Evolutionary conservation across 2,329 filamentous ascomycete species (phyloP).

Genomic region (Sporothrix inflata): DNA sequence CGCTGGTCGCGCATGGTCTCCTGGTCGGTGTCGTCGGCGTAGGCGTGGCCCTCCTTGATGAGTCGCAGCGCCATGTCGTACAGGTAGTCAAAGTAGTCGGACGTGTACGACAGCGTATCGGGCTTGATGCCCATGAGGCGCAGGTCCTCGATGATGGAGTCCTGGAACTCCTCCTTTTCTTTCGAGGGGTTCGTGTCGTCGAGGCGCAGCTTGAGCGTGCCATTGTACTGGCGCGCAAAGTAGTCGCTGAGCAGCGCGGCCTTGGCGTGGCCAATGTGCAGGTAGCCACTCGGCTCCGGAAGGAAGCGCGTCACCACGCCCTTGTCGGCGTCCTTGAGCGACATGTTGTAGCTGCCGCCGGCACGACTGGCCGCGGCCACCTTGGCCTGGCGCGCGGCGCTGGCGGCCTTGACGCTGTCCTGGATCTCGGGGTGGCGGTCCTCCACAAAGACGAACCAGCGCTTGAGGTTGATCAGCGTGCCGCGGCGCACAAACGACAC

Average conservation of each 20-base stretch:
- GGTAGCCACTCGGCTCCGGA: constrained; percentile 92
- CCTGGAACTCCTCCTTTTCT: constrained; percentile 95
- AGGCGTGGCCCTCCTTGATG: constrained; percentile 85
- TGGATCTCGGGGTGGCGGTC: constrained; percentile 77
- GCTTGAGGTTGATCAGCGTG: constrained; percentile 72
- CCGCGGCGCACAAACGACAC: constrained; percentile 80
- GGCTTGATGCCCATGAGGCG: constrained; percentile 89
- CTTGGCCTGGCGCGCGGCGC: constrained; percentile 70
- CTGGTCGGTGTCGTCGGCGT: constrained; percentile 91
- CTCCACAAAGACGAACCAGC: constrained; percentile 89
- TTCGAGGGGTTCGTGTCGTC: constrained; percentile 98
- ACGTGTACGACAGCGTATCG: constrained; percentile 85
- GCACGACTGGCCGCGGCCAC: constrained; percentile 71
- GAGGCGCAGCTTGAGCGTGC: constrained; percentile 87
- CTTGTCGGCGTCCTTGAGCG: constrained; percentile 79
- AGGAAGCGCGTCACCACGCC: constrained; percentile 92
- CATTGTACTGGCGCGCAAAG: constrained; percentile 93
- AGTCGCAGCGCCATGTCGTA: constrained; percentile 84
- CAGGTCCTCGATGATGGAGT: constrained; percentile 90
- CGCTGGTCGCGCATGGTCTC: constrained; percentile 86
- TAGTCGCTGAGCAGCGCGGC: constrained; percentile 76
- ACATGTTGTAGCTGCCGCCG: constrained; percentile 87
- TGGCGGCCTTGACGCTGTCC: constrained; percentile 69
- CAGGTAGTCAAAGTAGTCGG: constrained; percentile 91
- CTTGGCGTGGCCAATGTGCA: constrained; percentile 96